Evolutionary conservation across 2,329 filamentous ascomycete genomes (phyloP).

Genomic region (Penicillium sp.): DNA sequence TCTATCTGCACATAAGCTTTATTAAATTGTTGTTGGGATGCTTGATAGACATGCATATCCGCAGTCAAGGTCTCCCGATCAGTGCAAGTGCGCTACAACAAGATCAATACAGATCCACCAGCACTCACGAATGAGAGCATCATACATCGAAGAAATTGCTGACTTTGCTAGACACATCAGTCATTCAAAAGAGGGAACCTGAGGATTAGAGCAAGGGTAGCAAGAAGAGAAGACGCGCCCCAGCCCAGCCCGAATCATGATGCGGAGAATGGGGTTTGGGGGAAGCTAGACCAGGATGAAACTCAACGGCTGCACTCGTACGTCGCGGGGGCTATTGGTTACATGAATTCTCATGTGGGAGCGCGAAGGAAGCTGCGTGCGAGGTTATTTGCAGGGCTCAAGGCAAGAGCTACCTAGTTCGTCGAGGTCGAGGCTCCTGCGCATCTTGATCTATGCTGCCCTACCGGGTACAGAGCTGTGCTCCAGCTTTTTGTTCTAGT

Average conservation of each 20-base stretch:
- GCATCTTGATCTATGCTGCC: neutral
- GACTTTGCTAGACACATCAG: neutral
- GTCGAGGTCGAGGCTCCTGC: slow-evolving; percentile 15
- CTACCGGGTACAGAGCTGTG: neutral
- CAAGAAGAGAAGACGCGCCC: neutral
- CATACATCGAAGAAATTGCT: too few relatives aligned
- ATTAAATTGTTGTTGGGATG: neutral
- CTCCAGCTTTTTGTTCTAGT: neutral
- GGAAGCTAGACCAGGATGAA: slow-evolving; percentile 18
- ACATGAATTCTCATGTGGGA: slow-evolving; percentile 11
- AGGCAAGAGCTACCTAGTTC: slow-evolving; percentile 14
- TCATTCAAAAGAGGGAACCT: neutral
- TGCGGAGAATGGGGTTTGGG: slow-evolving; percentile 18
- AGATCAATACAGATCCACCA: too few relatives aligned
- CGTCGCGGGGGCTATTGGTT: slow-evolving; percentile 3
- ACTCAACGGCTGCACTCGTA: slow-evolving; percentile 17
- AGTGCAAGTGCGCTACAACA: neutral
- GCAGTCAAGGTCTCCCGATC: neutral
- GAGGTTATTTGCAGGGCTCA: slow-evolving; percentile 8
- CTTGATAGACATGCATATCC: neutral
- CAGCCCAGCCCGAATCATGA: slow-evolving; percentile 19
- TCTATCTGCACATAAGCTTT: neutral
- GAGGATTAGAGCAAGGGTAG: neutral
- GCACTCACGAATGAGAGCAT: too few relatives aligned
- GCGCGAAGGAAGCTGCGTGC: neutral